These are phyloP conservation scores for Lasiodiplodia gonubiensis DNA, from an alignment of 2,329 filamentous ascomycete species.

Conservation along the genomic window DNA sequence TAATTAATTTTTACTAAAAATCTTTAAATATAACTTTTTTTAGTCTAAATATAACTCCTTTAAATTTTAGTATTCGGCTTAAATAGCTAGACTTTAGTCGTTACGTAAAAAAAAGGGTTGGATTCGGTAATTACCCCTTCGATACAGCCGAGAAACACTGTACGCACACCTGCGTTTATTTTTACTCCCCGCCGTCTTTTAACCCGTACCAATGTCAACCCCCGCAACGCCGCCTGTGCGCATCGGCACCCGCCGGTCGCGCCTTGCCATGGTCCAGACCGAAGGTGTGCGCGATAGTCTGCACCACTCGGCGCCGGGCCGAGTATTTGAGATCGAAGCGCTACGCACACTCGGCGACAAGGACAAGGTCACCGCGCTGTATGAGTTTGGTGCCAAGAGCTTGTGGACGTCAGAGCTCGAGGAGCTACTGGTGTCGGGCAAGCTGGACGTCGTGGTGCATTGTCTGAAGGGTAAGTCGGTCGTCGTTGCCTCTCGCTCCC, in stretches of 20 bases:
- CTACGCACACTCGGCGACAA: conserved; percentile 86
- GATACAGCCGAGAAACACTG: no score
- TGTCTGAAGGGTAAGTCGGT: conserved; percentile 72
- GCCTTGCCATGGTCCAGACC: conserved; percentile 83
- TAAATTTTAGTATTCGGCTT: no score
- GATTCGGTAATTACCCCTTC: no score
- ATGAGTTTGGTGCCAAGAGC: conserved; percentile 88
- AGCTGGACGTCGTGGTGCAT: conserved; percentile 86
- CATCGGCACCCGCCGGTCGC: conserved; percentile 86
- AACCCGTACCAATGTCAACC: no score
- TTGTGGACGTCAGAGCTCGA: conserved; percentile 97
- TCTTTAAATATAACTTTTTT: no score
- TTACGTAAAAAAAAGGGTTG: no score
- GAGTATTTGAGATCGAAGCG: conserved; percentile 76
- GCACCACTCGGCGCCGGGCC: conserved; percentile 33
- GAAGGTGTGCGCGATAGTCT: conserved; percentile 74
- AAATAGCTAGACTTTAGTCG: no score
- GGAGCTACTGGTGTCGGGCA: conserved; percentile 69
- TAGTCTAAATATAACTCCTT: no score
- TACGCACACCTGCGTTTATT: no score
- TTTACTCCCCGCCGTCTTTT: no score
- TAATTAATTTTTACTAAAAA: no score
- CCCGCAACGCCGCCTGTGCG: not conserved
- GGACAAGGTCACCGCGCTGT: conserved; percentile 86
- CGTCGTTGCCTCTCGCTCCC: no score